A percentile compares a stretch with the other conserved stretches of the same genome.
These are phyloP conservation scores for Podospora fimiseda DNA, from an alignment of 495 filamentous ascomycete genomes.

Conservation along the genomic window DNA sequence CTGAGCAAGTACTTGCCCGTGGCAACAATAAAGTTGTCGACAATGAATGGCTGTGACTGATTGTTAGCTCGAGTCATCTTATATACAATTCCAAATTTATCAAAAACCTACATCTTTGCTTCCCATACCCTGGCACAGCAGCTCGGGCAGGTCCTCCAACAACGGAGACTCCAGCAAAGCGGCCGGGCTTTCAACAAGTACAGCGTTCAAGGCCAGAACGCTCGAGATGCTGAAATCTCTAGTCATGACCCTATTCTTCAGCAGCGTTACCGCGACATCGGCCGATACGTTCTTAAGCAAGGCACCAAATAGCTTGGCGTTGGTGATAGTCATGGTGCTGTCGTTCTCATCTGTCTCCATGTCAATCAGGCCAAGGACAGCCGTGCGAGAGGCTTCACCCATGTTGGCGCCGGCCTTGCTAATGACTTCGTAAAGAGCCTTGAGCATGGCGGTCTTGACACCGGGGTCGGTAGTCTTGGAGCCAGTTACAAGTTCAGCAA, in stretches of 20 bases:
- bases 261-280: slow-evolving; percentile 56
- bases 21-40: slow-evolving; percentile 85
- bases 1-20: slow-evolving; percentile 90
- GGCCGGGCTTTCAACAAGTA: slow-evolving; percentile 70
- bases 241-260: slow-evolving; percentile 78
- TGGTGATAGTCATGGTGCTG: slow-evolving; percentile 72
- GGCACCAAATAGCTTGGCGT: slow-evolving; percentile 81
- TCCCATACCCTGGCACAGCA: slow-evolving; percentile 75
- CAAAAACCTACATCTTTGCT: slow-evolving; percentile 59
- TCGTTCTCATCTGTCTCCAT: slow-evolving; percentile 70
- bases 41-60: slow-evolving; percentile 59
- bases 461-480: slow-evolving; percentile 84
- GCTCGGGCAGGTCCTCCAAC: slow-evolving; percentile 59
- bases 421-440: slow-evolving; percentile 91
- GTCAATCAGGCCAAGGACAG: slow-evolving; percentile 82
- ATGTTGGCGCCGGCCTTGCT: slow-evolving; percentile 91
- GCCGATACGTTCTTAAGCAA: slow-evolving; percentile 74
- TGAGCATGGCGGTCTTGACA: slow-evolving; percentile 94
- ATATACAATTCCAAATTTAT: not conserved
- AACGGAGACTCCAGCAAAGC: slow-evolving; percentile 58
- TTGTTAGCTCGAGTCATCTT: slow-evolving; percentile 8
- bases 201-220: slow-evolving; percentile 78
- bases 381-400: slow-evolving; percentile 77
- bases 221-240: slow-evolving; percentile 58
- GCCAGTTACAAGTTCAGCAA: slow-evolving; percentile 79